These are phyloP conservation scores for Pleurotus cornucopiae DNA, from an alignment of 768 basidiomycete species.

Conservation along the genomic window DNA sequence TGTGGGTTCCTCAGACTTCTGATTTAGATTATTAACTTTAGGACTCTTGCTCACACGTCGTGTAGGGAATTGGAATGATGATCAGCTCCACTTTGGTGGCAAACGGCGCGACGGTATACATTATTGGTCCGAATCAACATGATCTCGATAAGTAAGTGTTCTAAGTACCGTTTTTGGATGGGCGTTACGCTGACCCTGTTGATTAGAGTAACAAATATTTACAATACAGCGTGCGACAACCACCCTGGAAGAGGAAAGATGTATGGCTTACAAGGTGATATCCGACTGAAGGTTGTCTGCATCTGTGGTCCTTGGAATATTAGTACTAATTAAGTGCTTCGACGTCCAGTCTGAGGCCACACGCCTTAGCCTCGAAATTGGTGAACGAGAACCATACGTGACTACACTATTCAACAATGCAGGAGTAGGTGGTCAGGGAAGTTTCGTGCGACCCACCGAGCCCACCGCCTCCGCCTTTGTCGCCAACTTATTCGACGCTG, in stretches of 20 bases:
- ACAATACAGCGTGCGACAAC: slow-evolving; percentile 31
- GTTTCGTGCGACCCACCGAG: slow-evolving; percentile 20
- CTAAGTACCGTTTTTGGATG: neutral
- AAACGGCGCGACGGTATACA: slow-evolving; percentile 46
- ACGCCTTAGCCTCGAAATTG: slow-evolving; percentile 35
- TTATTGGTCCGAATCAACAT: slow-evolving; percentile 37
- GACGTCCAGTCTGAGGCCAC: slow-evolving; percentile 33
- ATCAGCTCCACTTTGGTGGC: slow-evolving; percentile 41
- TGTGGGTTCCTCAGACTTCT: slow-evolving; percentile 19
- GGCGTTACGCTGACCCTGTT: neutral
- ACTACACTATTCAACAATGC: slow-evolving; percentile 50
- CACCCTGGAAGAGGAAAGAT: slow-evolving; percentile 27
- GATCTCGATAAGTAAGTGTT: slow-evolving; percentile 32
- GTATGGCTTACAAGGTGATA: slow-evolving; percentile 36
- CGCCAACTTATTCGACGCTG: slow-evolving; percentile 32
- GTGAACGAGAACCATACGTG: slow-evolving; percentile 30
- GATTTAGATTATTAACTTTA: neutral
- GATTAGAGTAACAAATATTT: slow-evolving; percentile 26
- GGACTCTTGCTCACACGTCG: neutral
- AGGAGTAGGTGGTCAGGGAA: slow-evolving; percentile 26
- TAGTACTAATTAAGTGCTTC: neutral
- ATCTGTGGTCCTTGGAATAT: neutral
- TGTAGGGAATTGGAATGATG: slow-evolving; percentile 46
- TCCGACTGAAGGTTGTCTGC: slow-evolving; percentile 30
- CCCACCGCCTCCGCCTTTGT: slow-evolving; percentile 33